A percentile compares a stretch with the other conserved stretches of the same genome.
Conservation (phyloP, 2,329 filamentous ascomycete species). For the Plectosphaerella plurivora region DNA sequence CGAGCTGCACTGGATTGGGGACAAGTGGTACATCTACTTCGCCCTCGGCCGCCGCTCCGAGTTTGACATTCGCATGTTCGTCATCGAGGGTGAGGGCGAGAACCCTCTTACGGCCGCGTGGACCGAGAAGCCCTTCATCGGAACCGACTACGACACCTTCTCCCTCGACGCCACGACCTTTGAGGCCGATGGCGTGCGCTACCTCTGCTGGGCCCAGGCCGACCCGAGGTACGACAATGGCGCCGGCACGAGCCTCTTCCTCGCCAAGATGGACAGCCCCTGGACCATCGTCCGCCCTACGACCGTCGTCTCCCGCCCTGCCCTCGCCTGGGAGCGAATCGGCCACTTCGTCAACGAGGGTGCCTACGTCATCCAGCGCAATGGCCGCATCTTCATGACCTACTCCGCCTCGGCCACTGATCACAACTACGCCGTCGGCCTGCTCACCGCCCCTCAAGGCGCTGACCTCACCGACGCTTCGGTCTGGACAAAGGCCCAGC, state of each 20-base stretch:
- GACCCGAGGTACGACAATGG: conserved; percentile 18
- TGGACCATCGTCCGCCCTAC: conserved; percentile 17
- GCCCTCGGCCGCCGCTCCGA: conserved; percentile 19
- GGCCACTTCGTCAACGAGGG: conserved; percentile 15
- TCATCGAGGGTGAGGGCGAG: conserved; percentile 21
- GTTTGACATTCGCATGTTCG: conserved; percentile 17
- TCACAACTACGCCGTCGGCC: conserved; percentile 21
- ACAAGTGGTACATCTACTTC: conserved; percentile 51
- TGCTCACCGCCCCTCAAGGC: conserved; percentile 14
- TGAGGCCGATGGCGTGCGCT: conserved; percentile 19
- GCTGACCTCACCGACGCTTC: conserved; percentile 17
- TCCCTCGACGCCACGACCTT: conserved; percentile 23
- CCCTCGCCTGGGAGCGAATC: conserved; percentile 13
- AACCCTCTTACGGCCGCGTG: conserved; percentile 20
- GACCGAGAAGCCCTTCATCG: conserved; percentile 20
- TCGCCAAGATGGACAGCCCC: conserved; percentile 19
- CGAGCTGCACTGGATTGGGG: conserved; percentile 45
- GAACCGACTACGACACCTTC: conserved; percentile 23
- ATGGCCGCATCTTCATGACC: conserved; percentile 12
- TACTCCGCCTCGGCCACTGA: conserved; percentile 17
- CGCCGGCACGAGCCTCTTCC: conserved; percentile 14
- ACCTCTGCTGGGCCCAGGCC: conserved; percentile 23
- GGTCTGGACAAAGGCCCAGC: conserved; percentile 17
- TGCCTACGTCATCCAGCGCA: conserved; percentile 12
- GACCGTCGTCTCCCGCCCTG: conserved; percentile 12